These are phyloP conservation scores for Durotheca rogersii DNA, from an alignment of 495 filamentous ascomycete genomes.

Conservation along the genomic window DNA sequence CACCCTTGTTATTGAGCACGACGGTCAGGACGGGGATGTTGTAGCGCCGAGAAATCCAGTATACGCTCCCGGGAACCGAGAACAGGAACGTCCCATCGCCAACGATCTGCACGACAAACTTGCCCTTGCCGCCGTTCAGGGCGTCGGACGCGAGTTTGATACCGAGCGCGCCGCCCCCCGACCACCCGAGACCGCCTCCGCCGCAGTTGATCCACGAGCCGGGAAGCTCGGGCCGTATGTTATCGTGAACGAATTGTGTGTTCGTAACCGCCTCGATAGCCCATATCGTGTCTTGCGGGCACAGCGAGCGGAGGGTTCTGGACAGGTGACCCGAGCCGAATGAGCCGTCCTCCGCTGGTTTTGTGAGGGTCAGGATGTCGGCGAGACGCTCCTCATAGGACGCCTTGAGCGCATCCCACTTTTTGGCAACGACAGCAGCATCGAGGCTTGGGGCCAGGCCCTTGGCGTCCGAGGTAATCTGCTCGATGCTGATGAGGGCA, in stretches of 20 bases:
- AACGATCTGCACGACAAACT: constrained; percentile 90
- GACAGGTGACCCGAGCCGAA: constrained; percentile 74
- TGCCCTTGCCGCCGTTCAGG: constrained; percentile 63
- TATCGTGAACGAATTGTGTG: constrained; percentile 74
- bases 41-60: constrained; percentile 89
- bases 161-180: constrained; percentile 83
- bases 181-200: constrained; percentile 92
- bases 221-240: constrained; percentile 71
- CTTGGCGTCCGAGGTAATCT: constrained; percentile 60
- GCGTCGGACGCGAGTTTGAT: constrained; percentile 80
- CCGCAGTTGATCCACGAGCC: constrained; percentile 93
- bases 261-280: constrained; percentile 88
- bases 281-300: constrained; percentile 78
- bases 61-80: constrained; percentile 82
- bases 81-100: constrained; percentile 94
- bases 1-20: constrained; percentile 88
- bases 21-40: constrained; percentile 87
- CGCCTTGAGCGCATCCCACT: constrained; percentile 58
- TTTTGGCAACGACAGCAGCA: constrained; percentile 46
- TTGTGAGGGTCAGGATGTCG: constrained; percentile 57
- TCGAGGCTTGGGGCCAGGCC: constrained; percentile 46
- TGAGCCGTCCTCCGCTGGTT: constrained; percentile 59
- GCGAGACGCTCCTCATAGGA: constrained; percentile 61
- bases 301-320: constrained; percentile 59
- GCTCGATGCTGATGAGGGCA: constrained; percentile 66